Evolutionary conservation across 345 rosid species (phyloP).

Genomic region (Gossypium herbaceum): DNA sequence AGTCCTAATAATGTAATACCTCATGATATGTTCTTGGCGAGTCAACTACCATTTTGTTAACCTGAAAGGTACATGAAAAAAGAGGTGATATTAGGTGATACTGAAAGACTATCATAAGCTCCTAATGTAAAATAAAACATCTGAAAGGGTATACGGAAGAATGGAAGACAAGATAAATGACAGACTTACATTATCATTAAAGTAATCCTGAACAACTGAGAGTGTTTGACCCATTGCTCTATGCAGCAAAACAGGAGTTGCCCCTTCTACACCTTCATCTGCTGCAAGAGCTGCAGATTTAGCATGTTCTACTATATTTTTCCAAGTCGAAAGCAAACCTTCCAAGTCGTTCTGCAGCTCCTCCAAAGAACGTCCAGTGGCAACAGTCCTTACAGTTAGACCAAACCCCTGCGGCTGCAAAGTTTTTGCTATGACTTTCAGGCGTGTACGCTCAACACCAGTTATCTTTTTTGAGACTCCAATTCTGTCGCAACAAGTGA

Average conservation of each 20-base stretch:
- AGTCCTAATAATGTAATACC: conserved; percentile 41
- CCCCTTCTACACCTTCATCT: conserved; percentile 92
- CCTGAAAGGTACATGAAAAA: conserved; percentile 41
- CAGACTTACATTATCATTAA: conserved; percentile 59
- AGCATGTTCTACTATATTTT: conserved; percentile 77
- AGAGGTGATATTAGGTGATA: not conserved
- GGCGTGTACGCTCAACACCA: conserved; percentile 80
- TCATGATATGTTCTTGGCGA: conserved; percentile 93
- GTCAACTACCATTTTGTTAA: conserved; percentile 83
- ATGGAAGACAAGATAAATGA: not conserved
- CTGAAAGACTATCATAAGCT: conserved; percentile 3
- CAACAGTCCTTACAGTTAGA: conserved; percentile 87
- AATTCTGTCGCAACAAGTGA: conserved; percentile 53
- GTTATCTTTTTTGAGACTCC: conserved; percentile 81
- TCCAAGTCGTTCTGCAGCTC: conserved; percentile 87
- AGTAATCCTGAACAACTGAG: conserved; percentile 94
- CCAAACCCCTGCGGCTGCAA: conserved; percentile 92
- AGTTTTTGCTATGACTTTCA: conserved; percentile 85
- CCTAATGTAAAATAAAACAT: conserved; percentile 10
- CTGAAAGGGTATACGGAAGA: conserved; percentile 10
- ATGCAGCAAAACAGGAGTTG: conserved; percentile 80
- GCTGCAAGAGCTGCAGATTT: conserved; percentile 94
- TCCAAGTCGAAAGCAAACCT: conserved; percentile 87
- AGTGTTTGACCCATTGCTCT: conserved; percentile 98
- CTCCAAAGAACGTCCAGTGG: conserved; percentile 80